Evolutionary conservation across 1,284 basidiomycete species (phyloP), one percentile per base, ranked within the genome.

Genomic region (Hemileia vastatrix): DNA sequence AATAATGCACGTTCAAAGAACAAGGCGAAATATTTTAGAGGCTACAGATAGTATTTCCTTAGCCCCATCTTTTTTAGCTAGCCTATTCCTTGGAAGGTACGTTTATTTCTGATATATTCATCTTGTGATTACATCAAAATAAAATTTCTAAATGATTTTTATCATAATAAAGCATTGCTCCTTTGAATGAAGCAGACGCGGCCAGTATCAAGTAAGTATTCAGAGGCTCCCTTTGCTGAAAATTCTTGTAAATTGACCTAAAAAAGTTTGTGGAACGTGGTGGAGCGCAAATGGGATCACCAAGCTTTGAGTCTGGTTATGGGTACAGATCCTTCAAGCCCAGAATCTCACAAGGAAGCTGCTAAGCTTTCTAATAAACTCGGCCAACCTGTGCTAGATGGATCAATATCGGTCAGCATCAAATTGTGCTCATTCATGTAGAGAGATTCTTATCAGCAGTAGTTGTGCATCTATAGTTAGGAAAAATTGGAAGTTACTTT

Each of bases 1-100:
- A 45, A 54, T 59, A 2, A 32, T 54, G 23, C 31, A 67, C 54
- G 49, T 54, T 27, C 82, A 86, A 21, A 85, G 87, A 74, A 82
- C 81, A 1, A 84, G 84, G 81, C 82, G 83, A 0, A 85, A 87
- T 33, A 83, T 87, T 5, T 87, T 87, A 84, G 80, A 80, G 82
- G 52, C 87, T 84, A 11, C 86, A 82, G 11, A 80, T 82, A 57
- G 78, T 85, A 18, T 87, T 84, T 68, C 80, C 86, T 23, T 87
- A 86, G 0, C 84, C 83, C 67, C 57, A 23, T 81, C 84, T 1
- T 86, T 89, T 69, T 67, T 90, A 0, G 82, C 82, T 0, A 87
- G 84, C 70, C 76, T 89, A 60, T 76, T 90, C 15, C 78, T 82
- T 4, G 87, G 87, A 13, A 81, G 82, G 68, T 86, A 84, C 21